Base-by-base conservation (phyloP, 192 early-diverging fungal species). In the Mortierella antarctica region DNA sequence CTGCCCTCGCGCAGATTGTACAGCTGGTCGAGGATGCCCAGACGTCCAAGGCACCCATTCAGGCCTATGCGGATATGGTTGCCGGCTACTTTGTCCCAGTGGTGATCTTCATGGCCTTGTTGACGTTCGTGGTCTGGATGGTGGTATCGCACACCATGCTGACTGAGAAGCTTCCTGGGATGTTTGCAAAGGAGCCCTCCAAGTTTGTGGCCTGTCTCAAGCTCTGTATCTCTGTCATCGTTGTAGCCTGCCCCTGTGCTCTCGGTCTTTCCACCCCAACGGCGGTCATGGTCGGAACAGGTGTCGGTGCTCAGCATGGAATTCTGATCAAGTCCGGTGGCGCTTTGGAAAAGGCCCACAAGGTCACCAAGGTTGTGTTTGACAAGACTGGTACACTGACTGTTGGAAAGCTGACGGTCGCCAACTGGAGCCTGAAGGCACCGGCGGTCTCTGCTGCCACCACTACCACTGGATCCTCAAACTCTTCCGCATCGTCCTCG, bases 321-420 rank as follows among this genome's bases (percentile, higher is more conserved):
- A 95, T 99, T 64, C 84, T 99, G 66, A 98, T 99, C 85, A 99
- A 99, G 87, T 94, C 96, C 40, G 98, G 96, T 20, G 91, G 82
- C 54, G 91, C 95, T 12, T 82, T 99, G 55, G 96, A 97, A 69
- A 87, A 86, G 6, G 95, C 95, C 7, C 91, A 93, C 66, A 85
- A 86, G 47, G 85, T 99, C 14, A 93, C 91, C 72, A 95, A 93
- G 59, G 86, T 98, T 1, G 93, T 98, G 44, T 98, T 98, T 86
- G 98, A 99, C 86, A 99, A 99, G 85, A 99, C 98, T 10, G 98
- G 97, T 49, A 99, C 98, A 0, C 74, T 99, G 55, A 99, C 98
- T 3, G 72, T 81, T 14, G 98, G 94, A 56, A 84, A 88, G 53
- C 70, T 94, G 65, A 78, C 89, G n/a, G 90, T 94, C 7, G 87